Evolutionary conservation across 345 rosid genomes (phyloP).

Genomic region (Citrus australasica): DNA sequence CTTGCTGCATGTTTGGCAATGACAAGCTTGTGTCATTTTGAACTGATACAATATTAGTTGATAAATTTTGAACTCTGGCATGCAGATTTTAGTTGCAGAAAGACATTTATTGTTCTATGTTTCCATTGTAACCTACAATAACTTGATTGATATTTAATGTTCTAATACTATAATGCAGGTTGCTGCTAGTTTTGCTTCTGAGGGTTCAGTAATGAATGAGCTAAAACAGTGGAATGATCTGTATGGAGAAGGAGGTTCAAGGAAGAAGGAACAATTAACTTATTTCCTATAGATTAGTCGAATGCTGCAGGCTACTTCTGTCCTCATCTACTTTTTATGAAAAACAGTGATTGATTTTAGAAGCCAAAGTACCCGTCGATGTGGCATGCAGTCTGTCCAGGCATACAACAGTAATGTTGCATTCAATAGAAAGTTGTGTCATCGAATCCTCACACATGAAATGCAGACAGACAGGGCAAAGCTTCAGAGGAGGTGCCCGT

Average conservation of each 20-base stretch:
- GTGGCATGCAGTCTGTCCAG: background rate
- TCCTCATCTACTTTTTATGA: background rate
- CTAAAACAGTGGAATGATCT: conserved; percentile 90
- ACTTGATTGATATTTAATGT: background rate
- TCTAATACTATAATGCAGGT: conserved; percentile 42
- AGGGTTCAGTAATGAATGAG: conserved; percentile 74
- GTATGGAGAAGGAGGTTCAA: conserved; percentile 92
- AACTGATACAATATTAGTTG: too few species aligned
- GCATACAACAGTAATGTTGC: background rate
- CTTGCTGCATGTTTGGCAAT: too few species aligned
- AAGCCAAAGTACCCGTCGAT: background rate
- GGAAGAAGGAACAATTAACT: conserved; percentile 76
- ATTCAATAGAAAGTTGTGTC: background rate
- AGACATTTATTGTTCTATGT: too few species aligned
- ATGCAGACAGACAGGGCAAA: background rate
- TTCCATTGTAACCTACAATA: too few species aligned
- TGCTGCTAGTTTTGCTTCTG: conserved; percentile 84
- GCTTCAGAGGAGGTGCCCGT: background rate
- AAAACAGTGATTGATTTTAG: background rate
- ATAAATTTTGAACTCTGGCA: too few species aligned
- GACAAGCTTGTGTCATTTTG: too few species aligned
- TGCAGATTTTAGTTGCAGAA: too few species aligned
- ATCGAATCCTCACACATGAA: background rate
- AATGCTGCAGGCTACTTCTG: conserved; percentile 5
- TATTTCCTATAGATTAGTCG: conserved; percentile 62